Conservation (phyloP, 768 basidiomycete species). For the Xerocomellus intermedius region DNA sequence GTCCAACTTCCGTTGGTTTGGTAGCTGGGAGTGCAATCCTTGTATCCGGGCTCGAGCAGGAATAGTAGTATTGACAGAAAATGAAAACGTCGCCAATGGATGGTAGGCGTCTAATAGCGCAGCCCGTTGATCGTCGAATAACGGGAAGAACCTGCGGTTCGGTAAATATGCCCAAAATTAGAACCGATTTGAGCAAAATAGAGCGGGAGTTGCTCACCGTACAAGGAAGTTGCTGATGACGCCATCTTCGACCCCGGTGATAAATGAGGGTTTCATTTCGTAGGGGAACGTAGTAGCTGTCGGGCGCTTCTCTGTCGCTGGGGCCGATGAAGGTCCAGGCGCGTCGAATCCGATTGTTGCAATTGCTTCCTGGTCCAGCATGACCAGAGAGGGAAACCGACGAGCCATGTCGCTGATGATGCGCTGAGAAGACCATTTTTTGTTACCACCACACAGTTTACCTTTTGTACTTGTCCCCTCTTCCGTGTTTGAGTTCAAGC, state of each 20-base stretch:
- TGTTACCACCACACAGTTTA: constrained; percentile 32
- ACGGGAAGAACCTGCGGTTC: constrained; percentile 68
- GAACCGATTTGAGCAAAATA: neutral
- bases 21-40: constrained; percentile 65
- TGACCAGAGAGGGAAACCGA: constrained; percentile 77
- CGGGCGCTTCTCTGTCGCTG: constrained; percentile 40
- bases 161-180: constrained; percentile 10
- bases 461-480: constrained; percentile 68
- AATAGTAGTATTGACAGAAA: constrained; percentile 80
- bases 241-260: constrained; percentile 67
- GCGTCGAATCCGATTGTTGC: constrained; percentile 76
- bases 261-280: constrained; percentile 70
- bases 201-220: constrained; percentile 47
- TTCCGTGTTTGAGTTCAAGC: constrained; percentile 52
- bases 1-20: constrained; percentile 79
- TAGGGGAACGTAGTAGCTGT: constrained; percentile 74
- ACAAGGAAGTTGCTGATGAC: constrained; percentile 77
- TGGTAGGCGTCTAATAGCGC: constrained; percentile 73
- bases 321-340: constrained; percentile 50
- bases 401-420: constrained; percentile 68
- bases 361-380: constrained; percentile 82
- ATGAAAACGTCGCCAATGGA: constrained; percentile 87
- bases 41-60: constrained; percentile 74
- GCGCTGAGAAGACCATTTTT: neutral
- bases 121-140: constrained; percentile 76